A percentile compares a stretch with the other conserved stretches of the same genome.
These are phyloP conservation scores for Candida awuae DNA, from an alignment of 805 yeast species.

Conservation along the genomic window DNA sequence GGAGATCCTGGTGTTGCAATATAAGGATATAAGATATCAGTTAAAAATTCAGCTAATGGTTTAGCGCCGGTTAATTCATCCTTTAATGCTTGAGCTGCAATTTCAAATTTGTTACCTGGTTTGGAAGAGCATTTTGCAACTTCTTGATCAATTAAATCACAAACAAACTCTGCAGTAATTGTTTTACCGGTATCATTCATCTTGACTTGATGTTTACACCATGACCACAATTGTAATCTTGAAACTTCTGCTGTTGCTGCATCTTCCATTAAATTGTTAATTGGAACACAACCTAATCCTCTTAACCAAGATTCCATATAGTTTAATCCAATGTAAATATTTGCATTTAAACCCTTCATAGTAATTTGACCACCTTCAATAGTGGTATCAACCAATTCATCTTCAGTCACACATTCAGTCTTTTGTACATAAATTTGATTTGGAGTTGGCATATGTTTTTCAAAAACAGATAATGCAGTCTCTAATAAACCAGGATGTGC, in stretches of 20 bases:
- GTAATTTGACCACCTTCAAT: conserved; percentile 60
- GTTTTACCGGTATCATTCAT: conserved; percentile 49
- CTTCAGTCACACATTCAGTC: conserved; percentile 37
- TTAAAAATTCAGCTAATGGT: conserved; percentile 68
- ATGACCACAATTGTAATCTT: conserved; percentile 73
- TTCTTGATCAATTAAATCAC: conserved; percentile 52
- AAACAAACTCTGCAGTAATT: conserved; percentile 54
- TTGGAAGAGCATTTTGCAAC: conserved; percentile 45
- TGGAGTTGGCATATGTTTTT: conserved; percentile 73
- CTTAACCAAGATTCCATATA: conserved; percentile 84
- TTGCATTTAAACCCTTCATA: conserved; percentile 60
- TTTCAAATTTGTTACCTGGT: conserved; percentile 56
- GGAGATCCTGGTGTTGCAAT: conserved; percentile 41
- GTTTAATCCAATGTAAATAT: conserved; percentile 66
- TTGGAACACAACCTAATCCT: conserved; percentile 80
- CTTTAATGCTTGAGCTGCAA: conserved; percentile 63
- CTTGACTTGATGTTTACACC: conserved; percentile 66
- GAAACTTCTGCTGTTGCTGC: conserved; percentile 89
- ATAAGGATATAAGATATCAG: conserved; percentile 69
- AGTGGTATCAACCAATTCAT: conserved; percentile 54
- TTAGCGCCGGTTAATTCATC: conserved; percentile 63
- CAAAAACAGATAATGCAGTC: conserved; percentile 63
- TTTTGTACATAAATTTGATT: conserved; percentile 58
- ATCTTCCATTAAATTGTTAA: conserved; percentile 80
- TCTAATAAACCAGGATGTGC: conserved; percentile 80